Conservation (phyloP, 805 yeast genomes). For the Suhomyces sp. region DNA sequence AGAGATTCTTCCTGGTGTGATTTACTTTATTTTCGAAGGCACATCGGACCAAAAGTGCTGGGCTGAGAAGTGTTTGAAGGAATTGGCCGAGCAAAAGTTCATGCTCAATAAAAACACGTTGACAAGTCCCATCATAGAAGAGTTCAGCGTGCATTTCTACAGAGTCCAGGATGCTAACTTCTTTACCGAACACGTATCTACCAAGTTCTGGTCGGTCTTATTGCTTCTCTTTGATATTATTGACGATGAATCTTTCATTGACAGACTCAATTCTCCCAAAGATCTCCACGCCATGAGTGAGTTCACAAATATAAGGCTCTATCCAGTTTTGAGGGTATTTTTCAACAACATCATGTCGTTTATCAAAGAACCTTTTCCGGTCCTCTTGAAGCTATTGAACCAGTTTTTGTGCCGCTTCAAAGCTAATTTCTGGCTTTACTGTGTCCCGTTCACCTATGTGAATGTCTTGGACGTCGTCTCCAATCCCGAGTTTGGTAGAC, state of each 20-base stretch:
- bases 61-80: slow-evolving; percentile 34
- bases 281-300: slow-evolving; percentile 31
- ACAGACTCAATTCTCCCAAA: slow-evolving; percentile 23
- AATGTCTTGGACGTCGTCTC: slow-evolving; percentile 60
- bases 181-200: slow-evolving; percentile 42
- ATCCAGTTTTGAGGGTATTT: slow-evolving; percentile 38
- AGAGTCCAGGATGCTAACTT: slow-evolving; percentile 51
- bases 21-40: slow-evolving; percentile 58
- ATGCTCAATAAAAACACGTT: slow-evolving; percentile 6
- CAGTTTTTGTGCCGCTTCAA: slow-evolving; percentile 43
- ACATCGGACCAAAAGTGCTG: slow-evolving; percentile 43
- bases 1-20: slow-evolving; percentile 43
- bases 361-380: slow-evolving; percentile 49
- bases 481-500: slow-evolving; percentile 44
- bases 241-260: slow-evolving; percentile 32
- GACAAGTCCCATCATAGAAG: slow-evolving; percentile 45
- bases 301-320: slow-evolving; percentile 28
- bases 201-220: slow-evolving; percentile 48
- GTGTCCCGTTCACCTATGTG: slow-evolving; percentile 52
- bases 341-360: slow-evolving; percentile 52
- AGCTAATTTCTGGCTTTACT: slow-evolving; percentile 50
- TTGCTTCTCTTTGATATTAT: slow-evolving; percentile 33
- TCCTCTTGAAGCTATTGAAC: slow-evolving; percentile 51
- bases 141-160: slow-evolving; percentile 49
- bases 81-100: background rate